Conservation (phyloP, 306 rosid genomes). For the Citrullus amarus region DNA sequence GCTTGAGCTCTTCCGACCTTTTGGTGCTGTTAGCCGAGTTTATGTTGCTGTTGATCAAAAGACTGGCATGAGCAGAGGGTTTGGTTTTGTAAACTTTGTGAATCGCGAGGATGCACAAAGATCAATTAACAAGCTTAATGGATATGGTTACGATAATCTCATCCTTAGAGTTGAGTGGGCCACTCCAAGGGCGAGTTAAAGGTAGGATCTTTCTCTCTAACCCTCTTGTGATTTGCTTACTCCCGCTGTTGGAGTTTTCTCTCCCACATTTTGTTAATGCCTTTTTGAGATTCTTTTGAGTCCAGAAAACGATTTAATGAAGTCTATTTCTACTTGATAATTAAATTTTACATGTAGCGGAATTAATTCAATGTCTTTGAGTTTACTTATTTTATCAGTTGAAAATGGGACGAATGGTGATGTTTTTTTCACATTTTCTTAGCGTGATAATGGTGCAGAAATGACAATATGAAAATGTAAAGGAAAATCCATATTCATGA, state of each 20-base stretch:
- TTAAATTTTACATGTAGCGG: not conserved
- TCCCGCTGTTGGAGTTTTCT: not conserved
- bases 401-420: not conserved
- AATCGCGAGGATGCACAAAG: slow-evolving; percentile 90
- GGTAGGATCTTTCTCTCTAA: not conserved
- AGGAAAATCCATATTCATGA: not conserved
- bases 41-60: slow-evolving; percentile 87
- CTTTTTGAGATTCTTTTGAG: not conserved
- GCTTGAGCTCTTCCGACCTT: slow-evolving; percentile 89
- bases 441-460: not conserved
- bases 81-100: slow-evolving; percentile 90
- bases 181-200: slow-evolving; percentile 47
- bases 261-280: not conserved
- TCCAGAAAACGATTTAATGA: not conserved
- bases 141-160: slow-evolving; percentile 81
- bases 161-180: slow-evolving; percentile 69
- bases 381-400: not conserved
- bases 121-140: slow-evolving; percentile 84
- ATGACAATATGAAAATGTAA: not conserved
- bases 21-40: slow-evolving; percentile 80
- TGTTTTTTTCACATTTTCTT: not conserved
- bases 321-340: not conserved
- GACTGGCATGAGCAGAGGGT: slow-evolving; percentile 81
- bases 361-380: not conserved
- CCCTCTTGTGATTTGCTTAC: not conserved